Conservation (phyloP, 2,329 filamentous ascomycete species). For the Colletotrichum lini region DNA sequence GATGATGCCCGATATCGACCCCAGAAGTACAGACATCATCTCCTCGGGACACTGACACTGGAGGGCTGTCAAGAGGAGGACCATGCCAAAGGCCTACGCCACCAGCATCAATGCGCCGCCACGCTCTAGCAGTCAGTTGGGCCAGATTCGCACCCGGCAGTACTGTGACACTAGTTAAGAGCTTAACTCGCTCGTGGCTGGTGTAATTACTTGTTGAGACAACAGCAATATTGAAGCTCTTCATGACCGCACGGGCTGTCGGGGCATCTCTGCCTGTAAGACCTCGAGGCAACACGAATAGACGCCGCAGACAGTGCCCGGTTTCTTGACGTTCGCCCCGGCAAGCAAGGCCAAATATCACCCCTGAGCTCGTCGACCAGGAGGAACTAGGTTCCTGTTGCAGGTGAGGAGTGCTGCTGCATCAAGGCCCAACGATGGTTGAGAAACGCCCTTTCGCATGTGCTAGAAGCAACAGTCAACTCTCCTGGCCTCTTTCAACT, state of each 20-base stretch:
- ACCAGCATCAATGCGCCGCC: constrained; percentile 25
- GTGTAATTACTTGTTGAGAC: too few relatives aligned
- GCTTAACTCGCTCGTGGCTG: background rate
- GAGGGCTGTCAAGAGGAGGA: background rate
- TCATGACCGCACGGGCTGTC: too few relatives aligned
- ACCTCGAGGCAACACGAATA: background rate
- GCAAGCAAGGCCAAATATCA: background rate
- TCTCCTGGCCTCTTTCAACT: background rate
- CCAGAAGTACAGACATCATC: background rate
- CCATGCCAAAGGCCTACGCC: background rate
- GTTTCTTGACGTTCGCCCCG: background rate
- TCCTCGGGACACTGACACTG: background rate
- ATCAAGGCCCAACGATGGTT: too few relatives aligned
- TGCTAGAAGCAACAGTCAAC: too few relatives aligned
- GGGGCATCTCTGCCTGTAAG: too few relatives aligned
- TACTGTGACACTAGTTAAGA: background rate
- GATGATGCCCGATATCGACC: background rate
- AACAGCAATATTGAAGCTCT: too few relatives aligned
- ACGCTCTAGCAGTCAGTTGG: constrained; percentile 21
- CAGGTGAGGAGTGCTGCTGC: too few relatives aligned
- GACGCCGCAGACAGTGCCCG: background rate
- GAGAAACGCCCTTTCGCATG: too few relatives aligned
- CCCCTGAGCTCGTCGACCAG: background rate
- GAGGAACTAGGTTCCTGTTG: too few relatives aligned
- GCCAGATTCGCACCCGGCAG: constrained; percentile 8